Evolutionary conservation across 768 basidiomycete species (phyloP).

Genomic region (Lentinula sp.): DNA sequence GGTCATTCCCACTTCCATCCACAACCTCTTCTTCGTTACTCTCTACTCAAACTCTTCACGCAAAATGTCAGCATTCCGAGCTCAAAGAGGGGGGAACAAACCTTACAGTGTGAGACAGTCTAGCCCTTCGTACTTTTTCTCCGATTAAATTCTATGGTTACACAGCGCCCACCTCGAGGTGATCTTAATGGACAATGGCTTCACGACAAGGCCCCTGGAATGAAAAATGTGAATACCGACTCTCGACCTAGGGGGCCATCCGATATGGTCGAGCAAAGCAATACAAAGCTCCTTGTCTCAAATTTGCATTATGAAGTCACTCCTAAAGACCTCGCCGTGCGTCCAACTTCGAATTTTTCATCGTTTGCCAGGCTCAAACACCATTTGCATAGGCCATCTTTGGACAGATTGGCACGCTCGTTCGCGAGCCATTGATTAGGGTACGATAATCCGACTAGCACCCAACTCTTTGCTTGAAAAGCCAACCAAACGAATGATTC

Average conservation of each 20-base stretch:
- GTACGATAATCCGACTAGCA: conserved; percentile 69
- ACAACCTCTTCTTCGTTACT: neutral
- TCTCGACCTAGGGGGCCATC: conserved; percentile 18
- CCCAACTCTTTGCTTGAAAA: conserved; percentile 55
- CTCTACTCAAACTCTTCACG: neutral
- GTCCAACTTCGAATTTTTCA: conserved; percentile 21
- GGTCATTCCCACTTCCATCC: neutral
- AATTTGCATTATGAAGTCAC: conserved; percentile 92
- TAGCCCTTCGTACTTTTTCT: neutral
- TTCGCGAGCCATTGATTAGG: conserved; percentile 90
- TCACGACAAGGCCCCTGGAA: conserved; percentile 64
- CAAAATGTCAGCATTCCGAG: conserved; percentile 10
- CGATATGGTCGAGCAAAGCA: conserved; percentile 21
- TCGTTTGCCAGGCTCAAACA: conserved; percentile 3
- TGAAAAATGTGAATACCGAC: conserved; percentile 20
- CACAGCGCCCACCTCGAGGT: conserved; percentile 50
- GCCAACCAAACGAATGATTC: conserved; percentile 34
- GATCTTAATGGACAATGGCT: conserved; percentile 64
- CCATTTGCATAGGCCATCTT: conserved; percentile 62
- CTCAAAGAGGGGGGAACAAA: conserved; percentile 28
- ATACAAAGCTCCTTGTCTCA: conserved; percentile 67
- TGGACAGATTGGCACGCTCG: conserved; percentile 87
- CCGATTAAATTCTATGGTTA: conserved; percentile 4
- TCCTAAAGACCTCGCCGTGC: conserved; percentile 80
- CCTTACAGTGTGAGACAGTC: conserved; percentile 32